These are phyloP conservation scores for Alternaria sp. DNA, from an alignment of 2,329 filamentous ascomycete genomes.

Conservation along the genomic window DNA sequence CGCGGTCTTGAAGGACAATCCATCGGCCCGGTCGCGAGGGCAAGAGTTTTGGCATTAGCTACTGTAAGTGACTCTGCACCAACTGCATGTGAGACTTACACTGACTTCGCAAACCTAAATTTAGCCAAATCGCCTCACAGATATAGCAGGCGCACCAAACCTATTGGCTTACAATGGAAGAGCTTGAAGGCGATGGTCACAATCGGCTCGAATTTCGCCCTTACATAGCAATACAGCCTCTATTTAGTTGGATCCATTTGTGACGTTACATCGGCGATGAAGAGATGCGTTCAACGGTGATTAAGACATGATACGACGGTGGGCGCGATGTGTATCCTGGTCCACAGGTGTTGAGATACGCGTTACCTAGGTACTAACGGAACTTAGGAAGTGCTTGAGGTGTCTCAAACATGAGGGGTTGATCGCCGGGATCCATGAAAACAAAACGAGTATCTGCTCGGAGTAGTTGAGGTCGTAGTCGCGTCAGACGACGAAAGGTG, in stretches of 20 bases:
- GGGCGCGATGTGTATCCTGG: neutral
- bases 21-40: conserved; percentile 26
- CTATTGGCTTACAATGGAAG: conserved; percentile 37
- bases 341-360: neutral
- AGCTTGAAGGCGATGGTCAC: neutral
- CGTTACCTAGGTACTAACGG: neutral
- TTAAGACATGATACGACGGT: neutral
- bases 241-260: neutral
- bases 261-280: neutral
- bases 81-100: neutral
- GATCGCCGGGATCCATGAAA: neutral
- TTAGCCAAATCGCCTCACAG: conserved; percentile 21
- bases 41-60: conserved; percentile 27
- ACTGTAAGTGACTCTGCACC: conserved; percentile 2
- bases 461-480: neutral
- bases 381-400: neutral
- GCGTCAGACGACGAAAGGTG: neutral
- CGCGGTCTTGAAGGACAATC: conserved; percentile 57
- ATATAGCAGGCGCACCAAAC: conserved; percentile 27
- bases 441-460: neutral
- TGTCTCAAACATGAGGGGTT: neutral
- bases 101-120: neutral
- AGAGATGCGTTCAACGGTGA: neutral
- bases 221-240: neutral
- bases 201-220: neutral